Percentiles rank a stretch among this genome's conserved stretches.
Conservation (phyloP, 2,329 filamentous ascomycete genomes). For the Drechslerella stenobrocha region DNA sequence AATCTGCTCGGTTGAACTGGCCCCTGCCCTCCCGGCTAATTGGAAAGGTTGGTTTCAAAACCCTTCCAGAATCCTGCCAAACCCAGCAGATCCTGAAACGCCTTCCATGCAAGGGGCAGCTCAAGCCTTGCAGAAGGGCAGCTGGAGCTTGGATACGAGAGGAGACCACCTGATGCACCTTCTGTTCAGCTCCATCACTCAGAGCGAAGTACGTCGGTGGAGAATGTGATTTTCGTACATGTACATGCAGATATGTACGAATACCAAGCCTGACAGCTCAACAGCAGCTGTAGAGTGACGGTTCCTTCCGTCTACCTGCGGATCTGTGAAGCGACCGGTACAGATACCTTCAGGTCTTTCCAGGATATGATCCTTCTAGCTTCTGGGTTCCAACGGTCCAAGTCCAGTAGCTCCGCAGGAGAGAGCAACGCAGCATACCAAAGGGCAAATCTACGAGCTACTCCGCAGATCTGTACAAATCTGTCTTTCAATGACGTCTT, state of each 20-base stretch:
- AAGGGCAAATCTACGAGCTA: too few species aligned
- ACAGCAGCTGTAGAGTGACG: not conserved
- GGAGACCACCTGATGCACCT: not conserved
- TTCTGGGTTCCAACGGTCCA: too few species aligned
- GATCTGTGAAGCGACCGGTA: too few species aligned
- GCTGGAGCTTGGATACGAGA: constrained; percentile 5
- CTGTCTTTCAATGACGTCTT: not conserved
- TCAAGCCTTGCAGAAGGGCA: constrained; percentile 61
- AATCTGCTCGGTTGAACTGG: constrained; percentile 19
- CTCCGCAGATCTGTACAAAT: too few species aligned
- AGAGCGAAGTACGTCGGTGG: not conserved
- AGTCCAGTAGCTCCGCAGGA: too few species aligned
- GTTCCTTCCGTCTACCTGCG: too few species aligned
- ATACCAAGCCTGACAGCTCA: not conserved
- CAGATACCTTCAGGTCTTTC: too few species aligned
- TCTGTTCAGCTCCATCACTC: not conserved
- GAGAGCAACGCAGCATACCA: too few species aligned
- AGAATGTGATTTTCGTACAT: constrained; percentile 1
- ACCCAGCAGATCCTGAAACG: constrained; percentile 41
- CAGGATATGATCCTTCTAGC: too few species aligned
- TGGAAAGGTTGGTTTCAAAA: constrained; percentile 32
- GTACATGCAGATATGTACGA: constrained; percentile 4
- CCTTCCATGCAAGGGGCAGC: constrained; percentile 26
- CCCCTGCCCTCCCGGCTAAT: constrained; percentile 16
- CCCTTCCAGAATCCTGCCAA: constrained; percentile 44